These are phyloP conservation scores for Cystofilobasidium ferigula DNA, from an alignment of 768 basidiomycete species.

Conservation along the genomic window DNA sequence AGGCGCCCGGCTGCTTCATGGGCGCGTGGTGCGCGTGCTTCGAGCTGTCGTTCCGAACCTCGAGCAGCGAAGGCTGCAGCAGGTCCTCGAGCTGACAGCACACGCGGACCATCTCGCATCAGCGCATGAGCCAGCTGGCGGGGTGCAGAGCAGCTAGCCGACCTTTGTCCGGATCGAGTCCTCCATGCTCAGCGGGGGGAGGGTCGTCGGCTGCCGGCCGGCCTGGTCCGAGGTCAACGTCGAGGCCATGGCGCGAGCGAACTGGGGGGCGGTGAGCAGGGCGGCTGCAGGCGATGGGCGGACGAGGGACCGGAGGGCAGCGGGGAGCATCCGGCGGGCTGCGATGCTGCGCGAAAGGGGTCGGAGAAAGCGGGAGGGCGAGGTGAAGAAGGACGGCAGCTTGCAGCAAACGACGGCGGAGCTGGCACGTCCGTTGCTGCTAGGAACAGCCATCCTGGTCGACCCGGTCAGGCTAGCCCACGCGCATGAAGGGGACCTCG, in stretches of 20 bases:
- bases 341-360: too few relatives aligned
- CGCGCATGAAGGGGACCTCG: too few relatives aligned
- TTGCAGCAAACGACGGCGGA: too few relatives aligned
- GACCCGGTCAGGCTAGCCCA: too few relatives aligned
- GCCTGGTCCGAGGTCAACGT: background rate
- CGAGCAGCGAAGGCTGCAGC: constrained; percentile 36
- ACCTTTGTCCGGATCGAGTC: background rate
- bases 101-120: background rate
- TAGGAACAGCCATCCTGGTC: too few relatives aligned
- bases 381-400: too few relatives aligned
- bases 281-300: background rate
- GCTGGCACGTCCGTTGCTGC: too few relatives aligned
- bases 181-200: background rate
- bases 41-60: constrained; percentile 40
- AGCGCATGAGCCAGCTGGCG: too few relatives aligned
- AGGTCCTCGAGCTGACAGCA: constrained; percentile 36
- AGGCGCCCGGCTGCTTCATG: constrained; percentile 39
- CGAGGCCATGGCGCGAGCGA: background rate
- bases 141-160: background rate
- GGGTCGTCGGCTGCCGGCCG: background rate
- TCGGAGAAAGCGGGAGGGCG: too few relatives aligned
- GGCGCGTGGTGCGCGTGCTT: constrained; percentile 41
- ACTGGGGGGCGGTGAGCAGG: background rate
- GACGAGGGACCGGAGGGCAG: constrained; percentile 26
- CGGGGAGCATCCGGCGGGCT: constrained; percentile 24